Percentiles rank a stretch among this genome's conserved stretches.
Conservation (phyloP, 1,284 basidiomycete genomes). For the Xerocomus nothofagi region DNA sequence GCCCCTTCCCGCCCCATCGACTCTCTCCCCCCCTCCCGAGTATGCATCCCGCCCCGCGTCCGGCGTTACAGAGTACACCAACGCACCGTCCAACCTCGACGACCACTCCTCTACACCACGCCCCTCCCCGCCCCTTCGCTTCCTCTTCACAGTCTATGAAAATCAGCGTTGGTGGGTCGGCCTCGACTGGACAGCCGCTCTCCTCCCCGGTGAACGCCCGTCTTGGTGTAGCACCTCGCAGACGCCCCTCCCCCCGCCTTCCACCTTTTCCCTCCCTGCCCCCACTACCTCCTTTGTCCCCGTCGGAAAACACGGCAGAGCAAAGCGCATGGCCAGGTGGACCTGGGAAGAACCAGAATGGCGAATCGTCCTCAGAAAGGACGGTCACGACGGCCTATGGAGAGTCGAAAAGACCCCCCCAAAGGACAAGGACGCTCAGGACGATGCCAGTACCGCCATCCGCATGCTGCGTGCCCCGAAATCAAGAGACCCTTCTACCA, state of each 20-base stretch:
- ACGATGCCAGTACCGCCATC: conserved; percentile 32
- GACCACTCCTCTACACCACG: conserved; percentile 18
- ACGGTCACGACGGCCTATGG: conserved; percentile 42
- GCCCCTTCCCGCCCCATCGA: conserved; percentile 47
- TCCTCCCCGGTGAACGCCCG: conserved; percentile 87
- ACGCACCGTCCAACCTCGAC: conserved; percentile 13
- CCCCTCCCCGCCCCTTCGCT: conserved; percentile 52
- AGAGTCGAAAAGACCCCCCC: conserved; percentile 64
- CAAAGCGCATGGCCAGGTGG: conserved; percentile 79
- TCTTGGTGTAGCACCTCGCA: conserved; percentile 77
- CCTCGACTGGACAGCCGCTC: conserved; percentile 89
- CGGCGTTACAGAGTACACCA: conserved; percentile 33
- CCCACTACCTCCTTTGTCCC: conserved; percentile 40
- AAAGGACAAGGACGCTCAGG: conserved; percentile 47
- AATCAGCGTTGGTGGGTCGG: conserved; percentile 96
- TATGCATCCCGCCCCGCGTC: conserved; percentile 33
- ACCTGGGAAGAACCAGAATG: conserved; percentile 87
- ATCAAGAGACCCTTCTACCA: conserved; percentile 16
- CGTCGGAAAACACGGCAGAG: conserved; percentile 38
- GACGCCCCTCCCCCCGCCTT: conserved; percentile 62
- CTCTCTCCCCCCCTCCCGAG: conserved; percentile 34
- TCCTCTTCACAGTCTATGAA: conserved; percentile 87
- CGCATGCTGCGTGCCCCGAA: conserved; percentile 33
- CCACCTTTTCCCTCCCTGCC: conserved; percentile 58
- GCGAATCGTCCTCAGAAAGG: conserved; percentile 67